Conservation (phyloP, 805 yeast species). For the Pichia scutulata region DNA sequence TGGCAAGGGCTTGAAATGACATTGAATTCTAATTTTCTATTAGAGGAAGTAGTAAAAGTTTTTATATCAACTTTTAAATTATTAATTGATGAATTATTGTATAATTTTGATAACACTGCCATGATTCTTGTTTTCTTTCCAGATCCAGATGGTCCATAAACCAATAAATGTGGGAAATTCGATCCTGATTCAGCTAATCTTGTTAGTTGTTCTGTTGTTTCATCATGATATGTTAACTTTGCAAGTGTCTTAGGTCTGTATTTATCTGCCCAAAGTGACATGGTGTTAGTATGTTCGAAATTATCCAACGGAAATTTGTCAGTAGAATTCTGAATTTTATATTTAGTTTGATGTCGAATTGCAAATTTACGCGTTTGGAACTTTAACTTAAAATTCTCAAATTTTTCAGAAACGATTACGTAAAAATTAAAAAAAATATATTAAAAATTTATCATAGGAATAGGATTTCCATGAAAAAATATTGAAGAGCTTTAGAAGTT, state of each 20-base stretch:
- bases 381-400: too few species aligned
- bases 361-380: neutral
- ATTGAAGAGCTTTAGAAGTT: too few species aligned
- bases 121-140: constrained; percentile 94
- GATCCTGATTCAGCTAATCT: constrained; percentile 44
- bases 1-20: constrained; percentile 90
- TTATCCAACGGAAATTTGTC: neutral
- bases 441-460: too few species aligned
- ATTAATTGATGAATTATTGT: constrained; percentile 68
- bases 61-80: constrained; percentile 86
- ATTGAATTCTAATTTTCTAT: constrained; percentile 79
- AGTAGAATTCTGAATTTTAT: neutral
- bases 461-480: too few species aligned
- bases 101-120: constrained; percentile 69
- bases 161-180: constrained; percentile 86
- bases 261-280: constrained; percentile 97
- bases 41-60: constrained; percentile 64
- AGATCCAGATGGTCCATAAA: constrained; percentile 95
- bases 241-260: constrained; percentile 70
- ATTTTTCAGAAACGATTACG: neutral
- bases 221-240: constrained; percentile 57
- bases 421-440: too few species aligned
- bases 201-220: constrained; percentile 53
- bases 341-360: neutral
- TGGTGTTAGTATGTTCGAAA: constrained; percentile 21